Conservation (phyloP, 75 land plant genomes). For the Cupressus sempervirens region DNA sequence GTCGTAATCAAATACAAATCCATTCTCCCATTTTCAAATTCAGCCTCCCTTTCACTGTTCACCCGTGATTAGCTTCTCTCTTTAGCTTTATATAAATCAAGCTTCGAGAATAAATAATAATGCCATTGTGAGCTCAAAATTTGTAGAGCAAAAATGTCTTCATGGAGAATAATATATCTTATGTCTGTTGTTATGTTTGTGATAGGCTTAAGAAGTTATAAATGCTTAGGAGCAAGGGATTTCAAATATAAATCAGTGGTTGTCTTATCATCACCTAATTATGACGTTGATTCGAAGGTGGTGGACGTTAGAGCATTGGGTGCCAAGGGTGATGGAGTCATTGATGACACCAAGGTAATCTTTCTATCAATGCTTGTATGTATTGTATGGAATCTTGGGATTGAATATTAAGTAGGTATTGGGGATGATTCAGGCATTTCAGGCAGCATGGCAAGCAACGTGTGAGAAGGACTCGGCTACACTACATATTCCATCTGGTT, state of each 20-base stretch:
- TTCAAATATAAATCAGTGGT: too few species aligned
- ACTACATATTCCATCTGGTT: conserved; percentile 44
- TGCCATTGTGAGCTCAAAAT: neutral
- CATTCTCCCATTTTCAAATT: too few species aligned
- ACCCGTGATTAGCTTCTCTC: too few species aligned
- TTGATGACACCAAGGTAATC: conserved; percentile 51
- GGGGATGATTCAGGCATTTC: conserved; percentile 54
- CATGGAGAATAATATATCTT: neutral
- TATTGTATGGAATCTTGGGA: neutral
- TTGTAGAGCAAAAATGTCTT: neutral
- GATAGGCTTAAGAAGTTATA: neutral
- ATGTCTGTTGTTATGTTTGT: neutral
- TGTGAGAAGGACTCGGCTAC: conserved; percentile 39
- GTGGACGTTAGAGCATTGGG: conserved; percentile 48
- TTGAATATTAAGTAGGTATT: neutral
- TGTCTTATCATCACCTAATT: too few species aligned
- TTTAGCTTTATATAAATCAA: too few species aligned
- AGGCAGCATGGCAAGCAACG: conserved; percentile 63
- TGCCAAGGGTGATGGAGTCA: conserved; percentile 50
- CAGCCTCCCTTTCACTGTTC: too few species aligned
- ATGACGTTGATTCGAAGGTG: conserved; percentile 1
- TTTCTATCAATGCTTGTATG: neutral
- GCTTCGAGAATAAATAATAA: too few species aligned
- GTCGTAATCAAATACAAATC: too few species aligned
- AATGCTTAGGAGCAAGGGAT: neutral